These are phyloP conservation scores for Coemansia sp. DNA, from an alignment of 192 early-diverging fungal species.

Conservation along the genomic window DNA sequence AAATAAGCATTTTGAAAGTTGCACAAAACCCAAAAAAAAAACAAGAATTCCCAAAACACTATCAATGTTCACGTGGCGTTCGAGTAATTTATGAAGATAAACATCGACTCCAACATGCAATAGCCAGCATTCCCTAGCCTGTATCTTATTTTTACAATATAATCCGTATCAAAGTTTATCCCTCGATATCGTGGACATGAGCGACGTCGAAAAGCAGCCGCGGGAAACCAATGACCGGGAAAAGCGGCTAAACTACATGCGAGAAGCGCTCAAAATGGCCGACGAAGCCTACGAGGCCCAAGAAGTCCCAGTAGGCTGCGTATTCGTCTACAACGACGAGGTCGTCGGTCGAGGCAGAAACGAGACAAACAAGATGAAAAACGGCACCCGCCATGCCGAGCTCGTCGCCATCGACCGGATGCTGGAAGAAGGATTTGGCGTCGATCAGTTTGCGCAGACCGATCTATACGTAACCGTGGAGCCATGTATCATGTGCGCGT, in stretches of 20 bases:
- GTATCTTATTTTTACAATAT: too few species aligned
- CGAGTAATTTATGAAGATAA: too few species aligned
- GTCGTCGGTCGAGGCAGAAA: conserved; percentile 85
- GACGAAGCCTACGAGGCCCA: conserved; percentile 74
- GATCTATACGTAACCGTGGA: conserved; percentile 96
- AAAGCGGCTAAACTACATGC: conserved; percentile 22
- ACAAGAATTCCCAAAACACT: too few species aligned
- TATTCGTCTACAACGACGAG: conserved; percentile 69
- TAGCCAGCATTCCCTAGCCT: too few species aligned
- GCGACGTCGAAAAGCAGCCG: background rate
- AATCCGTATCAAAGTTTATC: too few species aligned
- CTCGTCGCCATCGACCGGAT: conserved; percentile 88
- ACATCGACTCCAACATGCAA: too few species aligned
- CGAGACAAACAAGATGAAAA: conserved; percentile 77
- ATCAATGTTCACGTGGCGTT: too few species aligned
- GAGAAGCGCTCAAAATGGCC: conserved; percentile 55
- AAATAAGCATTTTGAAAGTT: too few species aligned
- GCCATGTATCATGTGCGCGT: conserved; percentile 97
- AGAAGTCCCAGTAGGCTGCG: conserved; percentile 97
- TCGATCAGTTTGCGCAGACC: conserved; percentile 52
- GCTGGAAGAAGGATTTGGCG: conserved; percentile 29
- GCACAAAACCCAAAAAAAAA: too few species aligned
- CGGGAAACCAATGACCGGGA: background rate
- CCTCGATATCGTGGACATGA: too few species aligned
- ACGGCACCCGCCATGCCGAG: conserved; percentile 94